Percentiles rank a stretch among this genome's conserved stretches.
Evolutionary conservation across 306 rosid genomes (phyloP).

Genomic region (Purshia tridentata): DNA sequence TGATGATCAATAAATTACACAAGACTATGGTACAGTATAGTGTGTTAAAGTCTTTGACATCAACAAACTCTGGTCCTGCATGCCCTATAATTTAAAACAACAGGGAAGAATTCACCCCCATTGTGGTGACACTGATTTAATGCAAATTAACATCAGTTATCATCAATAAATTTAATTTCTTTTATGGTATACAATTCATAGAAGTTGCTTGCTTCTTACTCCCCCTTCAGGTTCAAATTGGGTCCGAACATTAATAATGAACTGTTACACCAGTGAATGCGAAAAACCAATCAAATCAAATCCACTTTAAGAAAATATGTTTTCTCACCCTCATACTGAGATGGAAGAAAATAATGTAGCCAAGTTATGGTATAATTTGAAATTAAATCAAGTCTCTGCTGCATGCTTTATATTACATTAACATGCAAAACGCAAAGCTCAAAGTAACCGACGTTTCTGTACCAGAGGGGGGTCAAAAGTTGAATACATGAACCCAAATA

Average conservation of each 20-base stretch:
- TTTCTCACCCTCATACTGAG: too few species aligned
- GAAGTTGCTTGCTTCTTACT: slow-evolving; percentile 7
- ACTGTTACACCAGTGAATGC: not conserved
- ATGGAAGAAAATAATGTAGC: too few species aligned
- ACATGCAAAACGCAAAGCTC: not conserved
- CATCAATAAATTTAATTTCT: not conserved
- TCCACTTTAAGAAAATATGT: not conserved
- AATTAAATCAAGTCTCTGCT: not conserved
- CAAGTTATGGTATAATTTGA: not conserved
- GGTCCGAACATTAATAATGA: slow-evolving; percentile 1
- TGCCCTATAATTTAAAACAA: not conserved
- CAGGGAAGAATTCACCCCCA: not conserved
- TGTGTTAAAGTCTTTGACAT: not conserved
- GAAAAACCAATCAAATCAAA: not conserved
- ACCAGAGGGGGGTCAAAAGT: not conserved
- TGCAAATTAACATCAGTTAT: slow-evolving; percentile 4
- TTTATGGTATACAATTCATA: not conserved
- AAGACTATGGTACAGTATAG: not conserved
- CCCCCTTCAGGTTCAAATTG: not conserved
- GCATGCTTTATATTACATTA: not conserved
- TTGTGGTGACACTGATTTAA: not conserved
- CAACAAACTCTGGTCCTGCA: not conserved
- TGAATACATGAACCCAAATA: not conserved
- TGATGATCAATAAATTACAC: not conserved
- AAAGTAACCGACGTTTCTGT: slow-evolving; percentile 1